Base-by-base conservation (phyloP, 1,284 basidiomycete genomes). In the Sanguinoderma infundibulare region DNA sequence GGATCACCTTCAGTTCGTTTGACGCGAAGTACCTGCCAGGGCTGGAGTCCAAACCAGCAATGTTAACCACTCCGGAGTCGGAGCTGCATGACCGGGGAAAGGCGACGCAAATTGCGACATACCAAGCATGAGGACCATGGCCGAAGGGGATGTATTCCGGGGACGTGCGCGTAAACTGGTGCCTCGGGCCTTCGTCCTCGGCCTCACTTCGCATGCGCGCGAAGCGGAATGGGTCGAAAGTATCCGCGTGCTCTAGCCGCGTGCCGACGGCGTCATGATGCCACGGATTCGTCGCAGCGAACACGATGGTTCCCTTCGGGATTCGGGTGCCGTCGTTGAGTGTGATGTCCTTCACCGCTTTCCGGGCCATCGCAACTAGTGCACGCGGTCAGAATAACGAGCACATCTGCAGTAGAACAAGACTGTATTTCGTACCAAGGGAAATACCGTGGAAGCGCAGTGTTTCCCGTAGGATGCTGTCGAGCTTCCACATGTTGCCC, bases 401-500 rank as follows among this genome's bases (percentile, higher is more conserved):
- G n/a, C n/a, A n/a, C n/a, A n/a, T n/a, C n/a, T n/a, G n/a, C n/a
- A n/a, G n/a, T n/a, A n/a, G n/a, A n/a, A n/a, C n/a, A n/a, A n/a
- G n/a, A n/a, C n/a, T n/a, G n/a, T n/a, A n/a, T n/a, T 12, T 5
- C 67, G 32, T 56, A 73, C 70, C 59, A 17, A 46, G 35, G 39
- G 44, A 62, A 26, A 74, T 65, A 0, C 74, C 76, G 38, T 75
- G 75, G 42, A 76, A 59, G 10, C 83, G 73, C 57, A 77, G 75
- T 1, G 78, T 76, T 66, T 85, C 83, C 52, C 79, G 77, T 51
- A 86, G 65, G 67, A 86, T 83, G 63, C 82, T 84, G 62, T 86
- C 83, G 26, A 85, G 64, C 59, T 81, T 81, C 57, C 72, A 69
- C 77, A 85, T 77, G 55, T 79, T 81, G 12, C 65, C 69, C 54